Percentiles rank a stretch among this genome's conserved stretches.
These are phyloP conservation scores for Brassica rapa DNA, from an alignment of 345 rosid species.

Conservation along the genomic window DNA sequence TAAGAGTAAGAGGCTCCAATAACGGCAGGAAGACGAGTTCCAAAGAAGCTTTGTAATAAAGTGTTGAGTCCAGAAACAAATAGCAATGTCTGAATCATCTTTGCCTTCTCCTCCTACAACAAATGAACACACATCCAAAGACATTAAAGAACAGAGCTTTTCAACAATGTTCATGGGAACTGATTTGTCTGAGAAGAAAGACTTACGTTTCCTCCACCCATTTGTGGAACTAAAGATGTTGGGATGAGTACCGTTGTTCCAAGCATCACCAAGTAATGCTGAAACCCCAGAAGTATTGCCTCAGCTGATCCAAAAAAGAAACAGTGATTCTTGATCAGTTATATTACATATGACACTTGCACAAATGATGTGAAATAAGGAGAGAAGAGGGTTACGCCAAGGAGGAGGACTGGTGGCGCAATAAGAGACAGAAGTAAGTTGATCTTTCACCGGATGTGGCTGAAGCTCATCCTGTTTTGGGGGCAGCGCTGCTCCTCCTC, in stretches of 20 bases:
- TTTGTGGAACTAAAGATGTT: conserved; percentile 76
- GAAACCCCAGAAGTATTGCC: conserved; percentile 91
- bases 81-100: conserved; percentile 87
- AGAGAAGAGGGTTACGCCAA: conserved; percentile 70
- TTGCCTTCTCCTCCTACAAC: conserved; percentile 83
- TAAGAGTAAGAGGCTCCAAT: conserved; percentile 83
- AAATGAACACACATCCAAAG: conserved; percentile 15
- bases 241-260: conserved; percentile 94
- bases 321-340: not conserved
- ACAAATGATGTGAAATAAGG: not conserved
- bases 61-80: conserved; percentile 95
- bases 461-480: conserved; percentile 85
- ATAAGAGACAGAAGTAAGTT: conserved; percentile 72
- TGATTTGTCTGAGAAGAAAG: not conserved
- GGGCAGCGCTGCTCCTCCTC: conserved; percentile 66
- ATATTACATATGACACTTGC: not conserved
- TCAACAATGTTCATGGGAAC: not conserved
- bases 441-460: conserved; percentile 93
- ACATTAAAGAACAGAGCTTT: conserved; percentile 27
- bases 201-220: conserved; percentile 96
- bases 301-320: conserved; percentile 59
- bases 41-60: conserved; percentile 69
- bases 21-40: conserved; percentile 91
- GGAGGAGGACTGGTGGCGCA: conserved; percentile 99
- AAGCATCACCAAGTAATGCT: conserved; percentile 95